Percentiles rank a stretch among this genome's conserved stretches.
Evolutionary conservation across 208 protist genomes (phyloP).

Genomic region (Naegleria fowleri): DNA sequence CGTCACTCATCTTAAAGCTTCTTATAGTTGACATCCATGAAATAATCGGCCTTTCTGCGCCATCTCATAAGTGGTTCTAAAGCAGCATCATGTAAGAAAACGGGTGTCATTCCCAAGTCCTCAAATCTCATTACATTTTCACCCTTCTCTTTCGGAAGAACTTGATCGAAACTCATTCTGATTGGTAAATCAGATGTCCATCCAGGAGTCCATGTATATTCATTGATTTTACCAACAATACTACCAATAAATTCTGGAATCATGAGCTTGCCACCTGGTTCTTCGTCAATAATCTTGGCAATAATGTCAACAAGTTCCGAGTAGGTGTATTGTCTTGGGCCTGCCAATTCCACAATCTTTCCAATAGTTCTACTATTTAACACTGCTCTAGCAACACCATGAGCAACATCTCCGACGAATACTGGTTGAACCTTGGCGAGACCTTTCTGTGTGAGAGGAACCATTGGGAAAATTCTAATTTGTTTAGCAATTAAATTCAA

Average conservation of each 20-base stretch:
- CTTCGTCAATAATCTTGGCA: background rate
- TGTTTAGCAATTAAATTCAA: conserved; percentile 8
- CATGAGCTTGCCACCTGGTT: background rate
- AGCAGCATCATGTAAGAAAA: background rate
- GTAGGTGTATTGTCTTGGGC: background rate
- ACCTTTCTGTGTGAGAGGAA: background rate
- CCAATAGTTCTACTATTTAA: background rate
- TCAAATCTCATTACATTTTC: background rate
- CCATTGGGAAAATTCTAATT: background rate
- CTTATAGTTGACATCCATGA: conserved; percentile 6
- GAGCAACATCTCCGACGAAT: background rate
- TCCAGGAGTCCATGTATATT: background rate
- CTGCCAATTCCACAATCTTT: background rate
- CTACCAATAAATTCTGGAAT: background rate
- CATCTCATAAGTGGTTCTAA: background rate
- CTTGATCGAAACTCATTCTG: background rate
- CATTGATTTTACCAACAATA: background rate
- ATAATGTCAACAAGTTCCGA: background rate
- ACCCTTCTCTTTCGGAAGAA: background rate
- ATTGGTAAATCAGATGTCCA: background rate
- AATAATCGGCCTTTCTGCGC: background rate
- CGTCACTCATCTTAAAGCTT: too few relatives aligned
- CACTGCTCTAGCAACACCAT: background rate
- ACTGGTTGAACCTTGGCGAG: background rate
- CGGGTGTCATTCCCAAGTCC: background rate